Evolutionary conservation across 2,329 filamentous ascomycete species (phyloP).

Genomic region (Uncinocarpus reesii): DNA sequence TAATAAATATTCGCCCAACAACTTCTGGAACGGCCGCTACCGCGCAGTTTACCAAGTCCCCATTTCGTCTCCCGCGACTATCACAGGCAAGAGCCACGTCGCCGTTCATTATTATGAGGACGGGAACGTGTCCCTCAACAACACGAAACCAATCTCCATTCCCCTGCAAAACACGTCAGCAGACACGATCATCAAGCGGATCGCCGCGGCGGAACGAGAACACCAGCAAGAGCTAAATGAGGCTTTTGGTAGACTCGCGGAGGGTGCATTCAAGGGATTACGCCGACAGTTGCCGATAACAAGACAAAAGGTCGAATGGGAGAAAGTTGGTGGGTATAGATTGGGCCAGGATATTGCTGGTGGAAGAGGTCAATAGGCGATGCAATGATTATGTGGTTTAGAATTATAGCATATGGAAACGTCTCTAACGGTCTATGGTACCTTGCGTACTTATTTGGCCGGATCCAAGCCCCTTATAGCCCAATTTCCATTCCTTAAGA

Average conservation of each 20-base stretch:
- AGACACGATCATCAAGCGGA: slow-evolving; percentile 65
- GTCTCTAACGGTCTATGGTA: no score
- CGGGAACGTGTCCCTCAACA: slow-evolving; percentile 86
- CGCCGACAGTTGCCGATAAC: slow-evolving; percentile 90
- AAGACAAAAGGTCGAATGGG: slow-evolving; percentile 98
- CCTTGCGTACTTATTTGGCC: no score
- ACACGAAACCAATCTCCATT: slow-evolving; percentile 62
- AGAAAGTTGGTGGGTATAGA: slow-evolving; percentile 89
- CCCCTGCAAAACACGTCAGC: slow-evolving; percentile 54
- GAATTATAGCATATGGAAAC: neutral
- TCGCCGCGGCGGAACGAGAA: slow-evolving; percentile 71
- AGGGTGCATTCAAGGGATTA: slow-evolving; percentile 89
- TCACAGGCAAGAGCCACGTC: slow-evolving; percentile 76
- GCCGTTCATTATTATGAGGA: slow-evolving; percentile 99
- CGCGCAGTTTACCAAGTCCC: slow-evolving; percentile 75
- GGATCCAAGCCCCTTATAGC: no score
- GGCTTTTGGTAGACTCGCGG: slow-evolving; percentile 77
- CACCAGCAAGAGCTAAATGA: slow-evolving; percentile 95
- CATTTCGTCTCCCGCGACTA: slow-evolving; percentile 48
- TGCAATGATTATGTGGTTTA: no score
- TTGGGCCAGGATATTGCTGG: slow-evolving; percentile 71
- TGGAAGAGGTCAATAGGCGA: slow-evolving; percentile 40
- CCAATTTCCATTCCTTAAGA: no score
- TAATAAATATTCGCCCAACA: slow-evolving; percentile 95
- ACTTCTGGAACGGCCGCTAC: slow-evolving; percentile 99